Conservation (phyloP, 768 basidiomycete species). For the Suillus weaverae region DNA sequence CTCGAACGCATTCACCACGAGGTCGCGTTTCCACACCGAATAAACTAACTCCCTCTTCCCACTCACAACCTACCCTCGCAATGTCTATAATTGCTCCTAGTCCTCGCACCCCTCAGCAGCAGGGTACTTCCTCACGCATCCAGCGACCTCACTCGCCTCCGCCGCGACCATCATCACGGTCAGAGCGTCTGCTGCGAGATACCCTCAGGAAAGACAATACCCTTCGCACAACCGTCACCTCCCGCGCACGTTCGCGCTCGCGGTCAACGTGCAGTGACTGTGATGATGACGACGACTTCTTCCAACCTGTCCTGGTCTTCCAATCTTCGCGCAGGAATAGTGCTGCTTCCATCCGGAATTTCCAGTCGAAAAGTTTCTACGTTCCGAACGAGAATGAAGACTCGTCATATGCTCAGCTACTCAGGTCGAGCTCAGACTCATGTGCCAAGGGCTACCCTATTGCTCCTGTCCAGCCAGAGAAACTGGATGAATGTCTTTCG, state of each 20-base stretch:
- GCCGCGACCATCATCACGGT: slow-evolving; percentile 48
- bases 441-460: slow-evolving; percentile 18
- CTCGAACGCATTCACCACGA: slow-evolving; percentile 16
- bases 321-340: slow-evolving; percentile 23
- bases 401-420: slow-evolving; percentile 23
- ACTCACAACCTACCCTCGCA: slow-evolving; percentile 34
- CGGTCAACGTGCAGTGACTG: slow-evolving; percentile 22
- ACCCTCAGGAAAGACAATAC: slow-evolving; percentile 51
- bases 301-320: slow-evolving; percentile 29
- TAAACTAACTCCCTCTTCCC: slow-evolving; percentile 10
- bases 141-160: slow-evolving; percentile 20
- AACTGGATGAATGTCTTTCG: slow-evolving; percentile 21
- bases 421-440: slow-evolving; percentile 29
- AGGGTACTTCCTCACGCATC: slow-evolving; percentile 7
- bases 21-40: slow-evolving; percentile 13
- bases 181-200: slow-evolving; percentile 56
- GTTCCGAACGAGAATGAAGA: slow-evolving; percentile 35
- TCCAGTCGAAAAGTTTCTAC: slow-evolving; percentile 23
- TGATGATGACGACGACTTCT: slow-evolving; percentile 30
- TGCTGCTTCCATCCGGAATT: slow-evolving; percentile 16
- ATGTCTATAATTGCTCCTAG: slow-evolving; percentile 31
- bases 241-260: slow-evolving; percentile 22
- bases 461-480: slow-evolving; percentile 17
- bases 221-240: slow-evolving; percentile 33
- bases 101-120: slow-evolving; percentile 16